phyloP scores from a whole-genome alignment of 2,329 filamentous ascomycete genomes.

The Orbilia quercus region DNA sequence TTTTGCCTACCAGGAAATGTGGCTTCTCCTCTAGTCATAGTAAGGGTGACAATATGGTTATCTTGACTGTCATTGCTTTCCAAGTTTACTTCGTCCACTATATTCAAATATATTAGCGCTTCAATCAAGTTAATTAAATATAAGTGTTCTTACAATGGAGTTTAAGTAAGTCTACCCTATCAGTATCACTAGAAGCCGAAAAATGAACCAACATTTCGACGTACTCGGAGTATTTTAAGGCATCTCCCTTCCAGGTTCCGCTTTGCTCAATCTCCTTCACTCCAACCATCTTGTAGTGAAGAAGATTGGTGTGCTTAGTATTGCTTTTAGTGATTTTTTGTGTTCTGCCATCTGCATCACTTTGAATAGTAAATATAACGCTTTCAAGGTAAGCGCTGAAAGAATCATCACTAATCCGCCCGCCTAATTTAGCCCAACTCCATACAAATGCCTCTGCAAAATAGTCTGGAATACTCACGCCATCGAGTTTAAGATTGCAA shows the following conservation, averaged over 20 bases:
- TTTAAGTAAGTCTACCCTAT: conserved; percentile 23
- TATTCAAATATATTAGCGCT: neutral
- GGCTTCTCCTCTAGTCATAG: conserved; percentile 38
- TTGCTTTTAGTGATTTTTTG: conserved; percentile 15
- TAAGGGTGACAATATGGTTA: conserved; percentile 30
- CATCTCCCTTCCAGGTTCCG: conserved; percentile 42
- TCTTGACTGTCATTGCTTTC: conserved; percentile 52
- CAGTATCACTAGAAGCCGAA: neutral
- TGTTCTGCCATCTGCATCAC: neutral
- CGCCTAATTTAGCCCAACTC: neutral
- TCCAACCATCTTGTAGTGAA: conserved; percentile 53
- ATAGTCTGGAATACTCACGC: conserved; percentile 22
- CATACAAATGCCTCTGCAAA: neutral
- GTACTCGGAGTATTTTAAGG: conserved; percentile 48
- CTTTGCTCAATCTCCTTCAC: conserved; percentile 32
- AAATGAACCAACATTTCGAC: conserved; percentile 47
- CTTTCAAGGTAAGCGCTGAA: conserved; percentile 40
- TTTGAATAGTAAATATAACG: conserved; percentile 28
- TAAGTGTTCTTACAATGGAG: conserved; percentile 23
- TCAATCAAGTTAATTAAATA: neutral
- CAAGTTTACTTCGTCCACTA: conserved; percentile 39
- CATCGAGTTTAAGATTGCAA: conserved; percentile 51
- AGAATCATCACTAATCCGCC: conserved; percentile 35
- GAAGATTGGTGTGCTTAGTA: conserved; percentile 44
- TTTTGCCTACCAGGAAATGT: conserved; percentile 19